Evolutionary conservation across 192 early-diverging fungal genomes (phyloP).

Genomic region (Coemansia sp.): DNA sequence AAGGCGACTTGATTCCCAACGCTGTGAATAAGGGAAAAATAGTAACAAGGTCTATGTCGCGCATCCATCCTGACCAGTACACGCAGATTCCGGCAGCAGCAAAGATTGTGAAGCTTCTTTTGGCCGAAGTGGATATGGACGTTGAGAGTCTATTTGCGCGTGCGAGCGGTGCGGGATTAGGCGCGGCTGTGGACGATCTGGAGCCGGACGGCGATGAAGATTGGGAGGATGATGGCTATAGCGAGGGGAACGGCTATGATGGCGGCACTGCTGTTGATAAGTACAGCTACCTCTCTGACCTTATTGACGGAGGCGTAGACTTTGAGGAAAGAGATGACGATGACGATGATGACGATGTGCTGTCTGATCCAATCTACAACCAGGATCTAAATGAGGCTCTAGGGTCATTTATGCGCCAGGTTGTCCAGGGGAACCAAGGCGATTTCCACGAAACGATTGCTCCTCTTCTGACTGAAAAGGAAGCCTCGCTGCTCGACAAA

Average conservation of each 20-base stretch:
- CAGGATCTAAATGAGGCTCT: constrained; percentile 48
- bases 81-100: constrained; percentile 72
- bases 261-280: constrained; percentile 14
- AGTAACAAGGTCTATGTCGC: constrained; percentile 61
- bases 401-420: constrained; percentile 30
- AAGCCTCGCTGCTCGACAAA: constrained; percentile 21
- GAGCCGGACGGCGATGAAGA: constrained; percentile 56
- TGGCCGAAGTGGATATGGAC: constrained; percentile 77
- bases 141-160: constrained; percentile 62
- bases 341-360: constrained; percentile 38
- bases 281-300: constrained; percentile 27
- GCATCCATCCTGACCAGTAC: constrained; percentile 67
- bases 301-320: constrained; percentile 16
- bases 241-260: constrained; percentile 19
- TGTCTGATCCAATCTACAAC: constrained; percentile 49
- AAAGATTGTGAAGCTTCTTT: constrained; percentile 84
- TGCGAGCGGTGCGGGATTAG: constrained; percentile 55
- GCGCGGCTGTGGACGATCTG: constrained; percentile 56
- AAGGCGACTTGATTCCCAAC: constrained; percentile 74
- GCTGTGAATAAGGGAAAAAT: constrained; percentile 48
- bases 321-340: constrained; percentile 32
- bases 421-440: constrained; percentile 15
- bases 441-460: constrained; percentile 24
- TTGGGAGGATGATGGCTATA: constrained; percentile 66
- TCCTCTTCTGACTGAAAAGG: constrained; percentile 31